Base-by-base conservation (phyloP, 2,329 filamentous ascomycete species). In the Hymenoscyphus repandus region DNA sequence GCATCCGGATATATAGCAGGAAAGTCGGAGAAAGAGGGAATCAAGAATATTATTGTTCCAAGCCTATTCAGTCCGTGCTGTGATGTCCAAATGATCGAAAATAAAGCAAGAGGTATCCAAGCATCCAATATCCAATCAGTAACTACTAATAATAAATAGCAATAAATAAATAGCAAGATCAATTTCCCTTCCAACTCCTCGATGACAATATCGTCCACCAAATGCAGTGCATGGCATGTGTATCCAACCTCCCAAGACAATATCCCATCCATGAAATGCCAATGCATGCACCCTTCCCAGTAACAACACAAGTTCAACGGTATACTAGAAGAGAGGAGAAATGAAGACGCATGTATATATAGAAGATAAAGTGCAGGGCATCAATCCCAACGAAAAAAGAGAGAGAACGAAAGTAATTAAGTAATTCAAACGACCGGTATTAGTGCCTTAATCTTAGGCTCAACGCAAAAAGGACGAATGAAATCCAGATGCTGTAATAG, bases 141-240 rank as follows among this genome's bases (percentile, higher is more conserved):
- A 27, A 27, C 22, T 7, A 27, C 22, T 4, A 27, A 27, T 4
- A 27, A 27, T 27, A 27, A 27, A 27, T 7, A 7, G 22, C 4
- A 27, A 27, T 27, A 27, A 27, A 27, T 7, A 27, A 27, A 27
- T 7, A 4, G 22, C 22, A 27, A 27, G 22, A 27, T 7, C 22
- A 37, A 3, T 3, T 37, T 37, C 15, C 34, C 34, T 13, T 37
- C 34, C 34, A 37, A 37, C 34, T 37, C 34, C 34, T 37, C 34
- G 34, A 37, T 37, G 22, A 27, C 34, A 17, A 37, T 5, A 17
- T 13, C 15, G 34, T 37, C 15, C 15, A 13, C 12, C 34, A 31
- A 50, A 55, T 33, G 54, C 57, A 58, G 54, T 53, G 57, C 57
- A 58, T 54, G 47, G 55, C 53, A 52, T 57, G 58, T 60, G 47